These are phyloP conservation scores for Grosmannia huntii DNA, from an alignment of 2,329 filamentous ascomycete species.

Conservation along the genomic window DNA sequence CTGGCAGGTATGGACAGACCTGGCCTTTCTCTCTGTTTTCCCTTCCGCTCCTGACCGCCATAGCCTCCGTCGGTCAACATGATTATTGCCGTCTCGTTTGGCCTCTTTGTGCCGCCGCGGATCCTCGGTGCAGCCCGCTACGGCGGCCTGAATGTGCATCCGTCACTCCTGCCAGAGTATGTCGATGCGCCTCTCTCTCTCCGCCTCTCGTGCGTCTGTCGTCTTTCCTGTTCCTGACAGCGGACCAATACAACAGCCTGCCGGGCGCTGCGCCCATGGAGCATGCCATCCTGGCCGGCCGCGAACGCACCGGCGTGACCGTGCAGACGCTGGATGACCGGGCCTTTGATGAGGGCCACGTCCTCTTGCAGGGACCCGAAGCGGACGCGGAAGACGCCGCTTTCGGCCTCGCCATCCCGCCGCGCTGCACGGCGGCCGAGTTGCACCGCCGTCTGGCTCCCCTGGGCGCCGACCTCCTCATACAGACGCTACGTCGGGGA, in stretches of 20 bases:
- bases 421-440: constrained; percentile 27
- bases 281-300: constrained; percentile 58
- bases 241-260: constrained; percentile 43
- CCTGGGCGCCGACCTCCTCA: constrained; percentile 58
- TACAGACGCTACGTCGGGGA: constrained; percentile 47
- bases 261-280: constrained; percentile 79
- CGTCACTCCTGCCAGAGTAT: constrained; percentile 76
- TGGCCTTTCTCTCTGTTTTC: not conserved
- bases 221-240: not conserved
- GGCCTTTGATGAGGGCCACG: constrained; percentile 64
- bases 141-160: constrained; percentile 87
- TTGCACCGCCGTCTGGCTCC: constrained; percentile 43
- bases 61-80: constrained; percentile 46
- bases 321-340: constrained; percentile 73
- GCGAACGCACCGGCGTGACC: constrained; percentile 57
- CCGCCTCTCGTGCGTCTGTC: not conserved
- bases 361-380: constrained; percentile 56
- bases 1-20: constrained; percentile 50
- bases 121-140: constrained; percentile 60
- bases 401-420: constrained; percentile 41
- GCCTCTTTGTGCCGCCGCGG: constrained; percentile 69
- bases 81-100: constrained; percentile 87
- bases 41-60: constrained; percentile 7
- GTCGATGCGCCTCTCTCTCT: constrained; percentile 11
- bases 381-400: not conserved